A percentile compares a stretch with the other conserved stretches of the same genome.
phyloP scores from a whole-genome alignment of 2,329 filamentous ascomycete genomes.

The Pseudogymnoascus sp. region DNA sequence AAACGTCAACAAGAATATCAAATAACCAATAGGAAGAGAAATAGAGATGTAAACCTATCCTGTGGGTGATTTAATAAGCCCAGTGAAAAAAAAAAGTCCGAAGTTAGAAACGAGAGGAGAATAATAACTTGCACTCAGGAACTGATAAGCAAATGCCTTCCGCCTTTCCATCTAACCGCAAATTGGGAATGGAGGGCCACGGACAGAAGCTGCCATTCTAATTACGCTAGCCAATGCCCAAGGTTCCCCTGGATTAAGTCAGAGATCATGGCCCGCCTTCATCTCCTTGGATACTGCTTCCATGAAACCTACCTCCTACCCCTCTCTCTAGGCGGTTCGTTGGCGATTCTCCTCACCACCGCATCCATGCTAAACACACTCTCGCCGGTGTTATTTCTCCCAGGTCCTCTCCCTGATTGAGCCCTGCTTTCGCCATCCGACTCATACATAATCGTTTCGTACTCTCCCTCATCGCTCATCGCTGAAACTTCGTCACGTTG shows the following conservation, averaged over 20 bases:
- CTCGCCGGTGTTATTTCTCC: neutral
- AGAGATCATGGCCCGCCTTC: neutral
- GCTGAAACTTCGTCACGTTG: neutral
- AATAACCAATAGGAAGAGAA: neutral
- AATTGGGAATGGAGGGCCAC: neutral
- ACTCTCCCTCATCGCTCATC: neutral
- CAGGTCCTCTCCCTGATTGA: neutral
- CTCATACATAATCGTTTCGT: neutral
- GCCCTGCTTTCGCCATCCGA: neutral
- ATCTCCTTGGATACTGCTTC: neutral
- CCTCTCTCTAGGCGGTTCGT: neutral
- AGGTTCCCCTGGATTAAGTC: neutral
- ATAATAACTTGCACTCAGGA: neutral
- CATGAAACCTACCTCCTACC: neutral
- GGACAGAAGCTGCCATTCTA: neutral
- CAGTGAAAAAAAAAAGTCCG: neutral
- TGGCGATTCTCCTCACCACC: constrained; percentile 3
- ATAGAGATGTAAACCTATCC: neutral
- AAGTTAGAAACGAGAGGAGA: neutral
- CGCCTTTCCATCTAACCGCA: neutral
- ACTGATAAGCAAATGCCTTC: neutral
- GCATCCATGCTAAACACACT: neutral
- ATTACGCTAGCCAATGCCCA: neutral
- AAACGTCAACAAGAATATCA: neutral
- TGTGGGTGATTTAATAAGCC: neutral